Percentiles rank a stretch among this genome's conserved stretches.
These are phyloP conservation scores for Tulasnella sp. DNA, from an alignment of 768 basidiomycete genomes.

Conservation along the genomic window DNA sequence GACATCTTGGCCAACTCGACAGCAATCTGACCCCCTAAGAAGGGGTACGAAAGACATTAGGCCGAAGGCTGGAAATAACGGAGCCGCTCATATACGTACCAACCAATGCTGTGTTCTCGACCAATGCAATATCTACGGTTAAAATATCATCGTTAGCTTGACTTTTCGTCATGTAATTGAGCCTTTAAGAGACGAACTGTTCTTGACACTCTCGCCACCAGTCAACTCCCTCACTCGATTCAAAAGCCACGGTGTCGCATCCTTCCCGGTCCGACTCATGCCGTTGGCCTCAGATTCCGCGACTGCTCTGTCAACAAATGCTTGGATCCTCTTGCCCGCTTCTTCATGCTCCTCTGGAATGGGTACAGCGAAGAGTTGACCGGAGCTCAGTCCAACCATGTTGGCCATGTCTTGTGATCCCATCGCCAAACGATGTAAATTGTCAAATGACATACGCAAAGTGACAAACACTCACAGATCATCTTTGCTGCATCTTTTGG, in stretches of 20 bases:
- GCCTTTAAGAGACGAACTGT: slow-evolving; percentile 40
- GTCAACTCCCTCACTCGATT: slow-evolving; percentile 74
- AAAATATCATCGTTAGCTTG: neutral
- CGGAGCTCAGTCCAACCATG: slow-evolving; percentile 62
- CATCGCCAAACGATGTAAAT: neutral
- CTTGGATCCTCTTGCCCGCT: slow-evolving; percentile 58
- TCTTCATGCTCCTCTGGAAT: slow-evolving; percentile 70
- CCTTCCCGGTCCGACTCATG: slow-evolving; percentile 70
- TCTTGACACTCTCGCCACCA: slow-evolving; percentile 57
- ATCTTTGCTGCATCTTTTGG: slow-evolving; percentile 60
- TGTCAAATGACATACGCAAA: slow-evolving; percentile 3
- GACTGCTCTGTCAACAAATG: slow-evolving; percentile 74
- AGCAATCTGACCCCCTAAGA: slow-evolving; percentile 66
- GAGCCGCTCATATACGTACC: slow-evolving; percentile 55
- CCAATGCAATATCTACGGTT: slow-evolving; percentile 63
- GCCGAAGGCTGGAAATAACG: neutral
- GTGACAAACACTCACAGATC: slow-evolving; percentile 42
- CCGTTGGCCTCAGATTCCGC: slow-evolving; percentile 73
- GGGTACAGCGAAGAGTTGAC: slow-evolving; percentile 77
- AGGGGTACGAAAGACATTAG: neutral
- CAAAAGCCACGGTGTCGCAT: slow-evolving; percentile 91
- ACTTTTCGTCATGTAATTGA: neutral
- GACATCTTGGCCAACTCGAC: slow-evolving; percentile 54
- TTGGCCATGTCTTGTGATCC: slow-evolving; percentile 49
- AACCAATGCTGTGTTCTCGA: slow-evolving; percentile 78